Base-by-base conservation (phyloP, 139 green algal genomes). In the Bryopsis sp. region DNA sequence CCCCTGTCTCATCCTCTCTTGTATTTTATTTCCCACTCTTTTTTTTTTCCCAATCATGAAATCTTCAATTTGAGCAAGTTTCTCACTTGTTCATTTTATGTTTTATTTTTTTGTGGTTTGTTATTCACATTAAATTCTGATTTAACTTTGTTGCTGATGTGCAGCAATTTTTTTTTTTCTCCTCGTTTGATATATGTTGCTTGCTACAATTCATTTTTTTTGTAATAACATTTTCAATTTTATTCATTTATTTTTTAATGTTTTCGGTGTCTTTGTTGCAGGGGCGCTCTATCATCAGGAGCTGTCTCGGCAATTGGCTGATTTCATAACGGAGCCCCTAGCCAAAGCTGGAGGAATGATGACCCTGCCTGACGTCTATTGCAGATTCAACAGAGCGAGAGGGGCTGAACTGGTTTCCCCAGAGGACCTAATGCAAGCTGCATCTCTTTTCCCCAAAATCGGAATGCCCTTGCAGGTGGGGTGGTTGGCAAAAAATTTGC, bases 351-450 rank as follows among this genome's bases (percentile, higher is more conserved):
- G 89, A 7, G 93, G 91, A 43, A 82, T 97, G 54, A 83, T 98
- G 77, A 75, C 88, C 4, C 77, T 98, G 60, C 76, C 88, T 29
- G 94, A 98, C 62, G 88, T 90, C 48, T 98, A 95, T 84, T 97
- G 89, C 82, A 70, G 97, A 22, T 98, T 94, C 83, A 97, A 97
- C 70, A 71, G 92, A 6, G 94, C 91, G 0, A 70, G 93, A 0
- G 90, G 92, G 11, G 43, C 43, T 19, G 94, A 97, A 81, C 83
- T 98, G 2, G 80, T 98, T 15, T 97, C 92, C 0, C 93, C 93
- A 0, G 89, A 97, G 32, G 93, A 98, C 78, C 78, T 98, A 58
- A 58, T 95, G n/a, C 48, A 81, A 62, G 80, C 82, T 1, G 76
- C 74, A 58, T 68, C 75, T 63, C 54, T 84, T 39, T 88, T 87